Evolutionary conservation across 2,329 filamentous ascomycete genomes (phyloP), one percentile per base, ranked within the genome.

Genomic region (Aspergillus transmontanensis): DNA sequence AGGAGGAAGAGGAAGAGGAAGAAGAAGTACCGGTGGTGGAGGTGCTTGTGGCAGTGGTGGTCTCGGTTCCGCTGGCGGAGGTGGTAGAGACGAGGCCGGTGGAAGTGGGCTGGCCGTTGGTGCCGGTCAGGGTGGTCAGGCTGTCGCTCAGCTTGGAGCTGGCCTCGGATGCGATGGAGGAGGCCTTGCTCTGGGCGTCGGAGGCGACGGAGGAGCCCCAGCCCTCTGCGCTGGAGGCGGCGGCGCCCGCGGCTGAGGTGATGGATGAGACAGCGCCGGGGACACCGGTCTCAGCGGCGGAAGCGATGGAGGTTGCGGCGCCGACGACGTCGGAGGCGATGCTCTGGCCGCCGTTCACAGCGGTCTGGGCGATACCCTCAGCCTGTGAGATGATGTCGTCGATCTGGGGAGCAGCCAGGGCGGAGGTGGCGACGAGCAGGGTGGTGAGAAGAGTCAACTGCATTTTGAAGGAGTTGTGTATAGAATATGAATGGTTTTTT

Each of bases 391-490:
- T 39, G 64, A 70, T 66, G 30, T 60, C 41, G 63, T 62, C 63
- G 46, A 72, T 36, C 23, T 71, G 63, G 50, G 65, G 28, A 41
- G 71, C 66, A 46, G 72, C 54, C 66, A 68, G 64, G 57, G 66
- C 63, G 28, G 67, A 61, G 64, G 69, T 66, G 57, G 72, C 60
- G 64, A 72, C 61, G 60, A 75, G 66, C 41, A 65, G 53, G 39
- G 72, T 71, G 63, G 68, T 60, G 61, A 74, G 54, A 45, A 69
- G 57, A 55, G 68, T 68, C 66, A 73, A 68, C 62, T 74, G 72
- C 73, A 75, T 75, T 64, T 46, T 68, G 66, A n/a, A 23, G 53
- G 48, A 46, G 58, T n/a, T 60, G 55, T 28, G 9, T 43, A 39
- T 12, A 28, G 30, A 23, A 41, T 36, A 43, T 48, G n/a, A 41